Conservation (phyloP, 192 early-diverging fungal genomes). For the Spizellomyces sp. region DNA sequence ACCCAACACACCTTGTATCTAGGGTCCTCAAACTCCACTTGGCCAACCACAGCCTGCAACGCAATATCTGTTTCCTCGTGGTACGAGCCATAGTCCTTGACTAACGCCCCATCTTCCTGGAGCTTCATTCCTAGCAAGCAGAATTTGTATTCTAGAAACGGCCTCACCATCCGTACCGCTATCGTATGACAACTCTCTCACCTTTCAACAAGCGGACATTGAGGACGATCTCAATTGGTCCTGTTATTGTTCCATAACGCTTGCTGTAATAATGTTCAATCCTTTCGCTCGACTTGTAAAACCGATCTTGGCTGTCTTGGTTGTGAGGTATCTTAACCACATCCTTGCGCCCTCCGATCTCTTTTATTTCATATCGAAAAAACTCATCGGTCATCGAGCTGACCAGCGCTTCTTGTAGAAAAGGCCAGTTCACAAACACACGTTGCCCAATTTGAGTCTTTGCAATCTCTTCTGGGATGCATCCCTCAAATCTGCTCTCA, state of each 20-base stretch:
- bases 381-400: slow-evolving; percentile 72
- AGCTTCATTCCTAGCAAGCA: slow-evolving; percentile 43
- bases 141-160: slow-evolving; percentile 2
- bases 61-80: slow-evolving; percentile 44
- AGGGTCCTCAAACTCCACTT: slow-evolving; percentile 64
- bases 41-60: slow-evolving; percentile 63
- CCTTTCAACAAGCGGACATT: slow-evolving; percentile 66
- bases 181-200: slow-evolving; percentile 8
- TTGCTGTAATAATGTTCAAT: slow-evolving; percentile 68
- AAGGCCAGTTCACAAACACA: slow-evolving; percentile 85
- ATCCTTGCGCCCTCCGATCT: slow-evolving; percentile 26
- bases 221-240: slow-evolving; percentile 62
- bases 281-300: slow-evolving; percentile 61
- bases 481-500: slow-evolving; percentile 53
- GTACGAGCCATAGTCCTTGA: slow-evolving; percentile 69
- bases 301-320: slow-evolving; percentile 48
- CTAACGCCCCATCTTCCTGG: slow-evolving; percentile 67
- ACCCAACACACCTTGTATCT: slow-evolving; percentile 39
- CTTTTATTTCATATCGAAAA: slow-evolving; percentile 58
- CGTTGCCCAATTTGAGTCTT: slow-evolving; percentile 56
- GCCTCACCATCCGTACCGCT: neutral
- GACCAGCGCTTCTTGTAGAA: slow-evolving; percentile 79
- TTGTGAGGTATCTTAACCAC: slow-evolving; percentile 45
- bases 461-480: slow-evolving; percentile 59
- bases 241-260: slow-evolving; percentile 71